phyloP scores from a whole-genome alignment of 768 basidiomycete genomes.

The Mycena maculata region DNA sequence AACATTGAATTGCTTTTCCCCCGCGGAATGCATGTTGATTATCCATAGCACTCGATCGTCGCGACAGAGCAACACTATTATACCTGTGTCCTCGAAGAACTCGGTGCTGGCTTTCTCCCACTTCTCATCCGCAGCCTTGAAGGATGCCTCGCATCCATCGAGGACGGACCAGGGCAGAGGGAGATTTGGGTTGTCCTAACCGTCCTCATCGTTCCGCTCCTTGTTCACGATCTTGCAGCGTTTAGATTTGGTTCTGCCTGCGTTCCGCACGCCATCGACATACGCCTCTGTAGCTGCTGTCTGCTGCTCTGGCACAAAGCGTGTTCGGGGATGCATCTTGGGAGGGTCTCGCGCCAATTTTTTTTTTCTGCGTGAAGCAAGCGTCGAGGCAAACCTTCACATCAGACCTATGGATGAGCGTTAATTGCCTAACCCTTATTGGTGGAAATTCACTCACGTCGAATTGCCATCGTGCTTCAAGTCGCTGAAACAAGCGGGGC shows the following conservation, averaged over 20 bases:
- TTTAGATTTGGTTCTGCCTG: not conserved
- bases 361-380: constrained; percentile 21
- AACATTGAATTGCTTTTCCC: constrained; percentile 46
- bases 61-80: constrained; percentile 47
- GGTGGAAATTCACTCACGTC: not conserved
- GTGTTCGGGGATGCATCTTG: constrained; percentile 1
- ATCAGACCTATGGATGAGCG: not conserved
- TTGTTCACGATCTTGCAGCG: not conserved
- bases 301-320: constrained; percentile 3
- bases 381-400: constrained; percentile 7
- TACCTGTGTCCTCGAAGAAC: constrained; percentile 38
- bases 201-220: constrained; percentile 10
- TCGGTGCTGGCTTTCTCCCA: constrained; percentile 27
- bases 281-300: not conserved
- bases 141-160: constrained; percentile 10
- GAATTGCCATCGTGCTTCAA: not conserved
- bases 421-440: too few relatives aligned
- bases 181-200: not conserved
- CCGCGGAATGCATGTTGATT: constrained; percentile 46
- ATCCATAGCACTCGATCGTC: constrained; percentile 48
- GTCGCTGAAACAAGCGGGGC: constrained; percentile 15
- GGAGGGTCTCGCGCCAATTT: constrained; percentile 6
- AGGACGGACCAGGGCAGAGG: not conserved
- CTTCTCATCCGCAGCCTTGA: constrained; percentile 27
- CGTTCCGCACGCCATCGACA: not conserved